phyloP scores from a whole-genome alignment of 352 stramenopile species.

The Phytophthora tentaculata region DNA sequence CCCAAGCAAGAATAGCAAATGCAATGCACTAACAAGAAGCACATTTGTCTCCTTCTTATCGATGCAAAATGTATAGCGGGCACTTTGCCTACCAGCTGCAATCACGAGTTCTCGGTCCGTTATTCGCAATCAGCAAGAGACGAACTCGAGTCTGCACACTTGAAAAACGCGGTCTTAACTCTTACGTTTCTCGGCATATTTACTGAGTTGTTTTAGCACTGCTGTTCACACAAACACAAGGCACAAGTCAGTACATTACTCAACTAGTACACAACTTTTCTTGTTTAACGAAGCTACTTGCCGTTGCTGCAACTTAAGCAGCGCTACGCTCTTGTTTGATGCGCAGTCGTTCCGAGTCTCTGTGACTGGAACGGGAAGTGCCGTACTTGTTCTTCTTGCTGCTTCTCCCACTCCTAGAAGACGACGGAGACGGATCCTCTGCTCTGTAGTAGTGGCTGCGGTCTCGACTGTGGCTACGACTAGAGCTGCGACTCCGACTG shows the following conservation, averaged over 20 bases:
- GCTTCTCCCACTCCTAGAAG: conserved; percentile 22
- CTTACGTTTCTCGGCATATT: not conserved
- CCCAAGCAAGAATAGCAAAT: conserved; percentile 9
- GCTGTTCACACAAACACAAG: conserved; percentile 16
- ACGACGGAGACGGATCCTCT: conserved; percentile 27
- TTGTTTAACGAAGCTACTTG: conserved; percentile 22
- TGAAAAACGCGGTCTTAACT: not conserved
- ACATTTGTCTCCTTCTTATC: conserved; percentile 22
- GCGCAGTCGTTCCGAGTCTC: conserved; percentile 28
- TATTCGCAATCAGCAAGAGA: too few species aligned
- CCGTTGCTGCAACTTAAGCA: conserved; percentile 18
- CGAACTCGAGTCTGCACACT: too few species aligned
- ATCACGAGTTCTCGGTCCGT: conserved; percentile 20
- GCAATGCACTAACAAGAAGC: conserved; percentile 22
- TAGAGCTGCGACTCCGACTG: conserved; percentile 56
- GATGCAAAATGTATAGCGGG: conserved; percentile 33
- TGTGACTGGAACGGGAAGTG: conserved; percentile 6
- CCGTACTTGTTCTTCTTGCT: conserved; percentile 30
- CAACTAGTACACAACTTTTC: conserved; percentile 1
- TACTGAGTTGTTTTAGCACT: conserved; percentile 7
- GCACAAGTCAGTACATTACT: conserved; percentile 9
- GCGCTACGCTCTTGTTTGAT: conserved; percentile 46
- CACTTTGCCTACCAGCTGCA: conserved; percentile 36
- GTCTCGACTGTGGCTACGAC: conserved; percentile 48
- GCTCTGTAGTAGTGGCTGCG: conserved; percentile 35